phyloP scores from a whole-genome alignment of 1,284 basidiomycete genomes.

The Leccinum huronense region DNA sequence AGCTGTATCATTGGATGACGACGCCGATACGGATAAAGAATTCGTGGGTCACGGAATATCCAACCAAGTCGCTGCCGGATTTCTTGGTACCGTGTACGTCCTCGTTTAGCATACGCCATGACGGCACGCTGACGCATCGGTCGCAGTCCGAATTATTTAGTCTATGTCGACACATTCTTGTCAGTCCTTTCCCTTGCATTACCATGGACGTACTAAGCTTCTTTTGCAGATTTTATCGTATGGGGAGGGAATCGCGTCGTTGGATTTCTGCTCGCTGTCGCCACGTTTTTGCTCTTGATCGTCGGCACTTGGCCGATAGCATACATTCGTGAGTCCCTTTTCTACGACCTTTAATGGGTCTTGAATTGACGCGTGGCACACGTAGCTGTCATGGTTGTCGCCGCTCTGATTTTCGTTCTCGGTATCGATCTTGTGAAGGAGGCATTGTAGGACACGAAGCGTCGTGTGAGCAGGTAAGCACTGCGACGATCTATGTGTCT shows the following conservation, averaged over 20 bases:
- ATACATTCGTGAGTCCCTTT: slow-evolving; percentile 72
- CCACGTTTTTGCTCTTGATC: slow-evolving; percentile 72
- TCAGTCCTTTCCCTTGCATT: slow-evolving; percentile 40
- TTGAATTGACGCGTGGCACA: slow-evolving; percentile 40
- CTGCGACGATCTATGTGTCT: slow-evolving; percentile 20
- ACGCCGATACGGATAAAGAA: slow-evolving; percentile 92
- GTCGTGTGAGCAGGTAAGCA: slow-evolving; percentile 76
- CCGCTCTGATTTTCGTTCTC: slow-evolving; percentile 91
- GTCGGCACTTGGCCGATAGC: slow-evolving; percentile 86
- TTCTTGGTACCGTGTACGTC: slow-evolving; percentile 76
- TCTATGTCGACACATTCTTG: slow-evolving; percentile 89
- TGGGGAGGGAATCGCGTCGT: slow-evolving; percentile 82
- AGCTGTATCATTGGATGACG: slow-evolving; percentile 90
- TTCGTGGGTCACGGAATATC: slow-evolving; percentile 92
- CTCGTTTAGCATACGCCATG: not conserved
- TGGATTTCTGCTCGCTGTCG: slow-evolving; percentile 82
- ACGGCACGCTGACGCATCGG: slow-evolving; percentile 13
- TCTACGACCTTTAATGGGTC: not conserved
- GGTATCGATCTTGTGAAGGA: slow-evolving; percentile 95
- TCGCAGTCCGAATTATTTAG: slow-evolving; percentile 72
- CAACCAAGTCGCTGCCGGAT: slow-evolving; percentile 74
- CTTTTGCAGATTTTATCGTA: slow-evolving; percentile 77
- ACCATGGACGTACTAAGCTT: slow-evolving; percentile 2
- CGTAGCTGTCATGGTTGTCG: slow-evolving; percentile 86
- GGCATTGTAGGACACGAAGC: slow-evolving; percentile 93